Evolutionary conservation across 768 basidiomycete genomes (phyloP).

Genomic region (Pisolithus sp.): DNA sequence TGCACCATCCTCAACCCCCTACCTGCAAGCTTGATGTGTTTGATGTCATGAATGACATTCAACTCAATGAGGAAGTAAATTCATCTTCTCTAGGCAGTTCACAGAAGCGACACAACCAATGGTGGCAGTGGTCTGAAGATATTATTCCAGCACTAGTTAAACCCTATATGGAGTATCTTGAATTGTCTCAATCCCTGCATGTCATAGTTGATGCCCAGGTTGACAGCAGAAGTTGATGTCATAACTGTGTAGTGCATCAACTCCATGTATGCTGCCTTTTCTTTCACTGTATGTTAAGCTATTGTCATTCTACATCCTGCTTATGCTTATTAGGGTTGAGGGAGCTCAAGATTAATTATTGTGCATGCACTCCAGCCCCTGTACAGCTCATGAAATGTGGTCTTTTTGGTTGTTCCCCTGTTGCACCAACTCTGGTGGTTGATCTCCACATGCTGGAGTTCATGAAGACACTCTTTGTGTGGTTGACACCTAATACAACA

Average conservation of each 20-base stretch:
- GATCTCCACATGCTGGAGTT: slow-evolving; percentile 29
- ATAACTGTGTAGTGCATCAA: not conserved
- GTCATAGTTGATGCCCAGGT: not conserved
- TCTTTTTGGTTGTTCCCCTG: slow-evolving; percentile 25
- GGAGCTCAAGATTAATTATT: slow-evolving; percentile 4
- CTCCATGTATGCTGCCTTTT: not conserved
- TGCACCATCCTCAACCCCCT: too few relatives aligned
- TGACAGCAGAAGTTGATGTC: not conserved
- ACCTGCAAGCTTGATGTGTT: too few relatives aligned
- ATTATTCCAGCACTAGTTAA: not conserved
- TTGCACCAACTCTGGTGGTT: slow-evolving; percentile 25
- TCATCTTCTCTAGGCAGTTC: not conserved
- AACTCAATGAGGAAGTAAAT: too few relatives aligned
- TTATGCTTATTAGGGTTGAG: slow-evolving; percentile 1
- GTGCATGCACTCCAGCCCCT: slow-evolving; percentile 11
- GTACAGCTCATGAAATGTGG: slow-evolving; percentile 19
- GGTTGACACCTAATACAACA: slow-evolving; percentile 7
- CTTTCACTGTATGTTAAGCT: not conserved
- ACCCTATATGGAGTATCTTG: not conserved
- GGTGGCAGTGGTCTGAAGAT: not conserved
- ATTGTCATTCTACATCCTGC: too few relatives aligned
- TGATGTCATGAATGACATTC: not conserved
- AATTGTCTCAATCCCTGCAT: not conserved
- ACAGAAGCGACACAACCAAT: not conserved
- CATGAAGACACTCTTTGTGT: too few relatives aligned